Base-by-base conservation (phyloP, 495 filamentous ascomycete species). In the Hypoxylon rickii region DNA sequence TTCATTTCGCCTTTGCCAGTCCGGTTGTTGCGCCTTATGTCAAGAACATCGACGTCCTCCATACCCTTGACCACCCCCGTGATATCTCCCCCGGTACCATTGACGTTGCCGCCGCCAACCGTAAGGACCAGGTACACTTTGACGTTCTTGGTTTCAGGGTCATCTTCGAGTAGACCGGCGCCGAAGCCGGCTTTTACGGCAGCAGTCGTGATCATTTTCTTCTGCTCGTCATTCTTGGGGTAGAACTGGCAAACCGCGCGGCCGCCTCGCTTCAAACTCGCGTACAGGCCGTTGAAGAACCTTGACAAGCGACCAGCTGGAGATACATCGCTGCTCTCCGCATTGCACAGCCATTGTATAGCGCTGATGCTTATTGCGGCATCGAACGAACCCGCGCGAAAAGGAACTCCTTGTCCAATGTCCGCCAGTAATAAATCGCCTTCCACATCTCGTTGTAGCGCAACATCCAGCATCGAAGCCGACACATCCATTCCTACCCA, bases 341-440 rank as follows among this genome's bases (percentile, higher is more conserved):
- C 94, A 74, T 96, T 97, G 71, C 94, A 98, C 3, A 98, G 79
- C 94, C 94, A 98, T 70, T 98, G 94, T 21, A 98, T 89, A 1
- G 94, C 94, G 70, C 83, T 88, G 64, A 98, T 97, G 64, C 85
- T 90, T 58, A 98, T 89, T 11, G 94, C 94, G 4, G 92, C 94
- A 72, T 98, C 94, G 69, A 98, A 97, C 0, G 87, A 83, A 7
- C 94, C 94, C 0, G 94, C 81, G 6, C 94, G 87, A 71, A 98
- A 97, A 5, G 95, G 94, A 1, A 98, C 83, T 1, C 95, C 94
- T 67, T 98, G 94, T 0, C 94, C 94, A 40, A 96, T 93, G 66
- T 98, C 94, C 3, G 91, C 89, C 2, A 97, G 84, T 45, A 98
- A 75, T 4, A 98, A 72, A 70, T 97, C 95, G 1, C 95, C 95